Evolutionary conservation across 177 flowering plant genomes (phyloP).

Genomic region (Tripterygium wilfordii): DNA sequence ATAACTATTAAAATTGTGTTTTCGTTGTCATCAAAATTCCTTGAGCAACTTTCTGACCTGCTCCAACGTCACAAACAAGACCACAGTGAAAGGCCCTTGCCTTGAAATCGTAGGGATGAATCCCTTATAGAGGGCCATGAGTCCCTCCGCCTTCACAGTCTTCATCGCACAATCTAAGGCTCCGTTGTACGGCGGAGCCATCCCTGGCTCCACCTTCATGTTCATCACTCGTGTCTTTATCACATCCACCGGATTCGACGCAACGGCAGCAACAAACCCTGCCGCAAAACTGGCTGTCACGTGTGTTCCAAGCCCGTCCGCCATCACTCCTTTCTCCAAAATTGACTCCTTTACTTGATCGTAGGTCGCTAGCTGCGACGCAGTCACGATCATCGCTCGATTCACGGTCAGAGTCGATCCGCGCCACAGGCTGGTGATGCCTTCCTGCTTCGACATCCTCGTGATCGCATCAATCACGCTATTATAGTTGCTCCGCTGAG

Average conservation of each 20-base stretch:
- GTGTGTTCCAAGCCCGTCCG: conserved; percentile 31
- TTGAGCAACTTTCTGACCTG: conserved; percentile 30
- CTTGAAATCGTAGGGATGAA: no score
- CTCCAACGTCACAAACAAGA: conserved; percentile 33
- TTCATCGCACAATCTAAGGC: conserved; percentile 33
- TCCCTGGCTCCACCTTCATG: conserved; percentile 32
- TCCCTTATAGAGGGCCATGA: no score
- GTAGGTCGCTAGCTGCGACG: conserved; percentile 70
- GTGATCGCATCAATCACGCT: conserved; percentile 56
- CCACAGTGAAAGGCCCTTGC: conserved; percentile 39
- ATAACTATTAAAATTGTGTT: no score
- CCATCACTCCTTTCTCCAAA: conserved; percentile 20
- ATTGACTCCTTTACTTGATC: conserved; percentile 47
- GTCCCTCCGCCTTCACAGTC: conserved; percentile 31
- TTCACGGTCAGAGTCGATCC: conserved; percentile 70
- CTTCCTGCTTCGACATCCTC: conserved; percentile 52
- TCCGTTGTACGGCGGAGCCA: conserved; percentile 24
- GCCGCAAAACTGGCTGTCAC: no score
- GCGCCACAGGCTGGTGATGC: conserved; percentile 59
- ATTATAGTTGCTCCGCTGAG: conserved; percentile 59
- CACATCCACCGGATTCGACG: conserved; percentile 39
- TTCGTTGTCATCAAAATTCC: conserved; percentile 15
- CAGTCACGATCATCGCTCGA: conserved; percentile 79
- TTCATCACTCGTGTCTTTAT: conserved; percentile 39
- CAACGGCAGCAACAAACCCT: conserved; percentile 38